Conservation (phyloP, 2,329 filamentous ascomycete species). For the Penicillium brasilianum region DNA sequence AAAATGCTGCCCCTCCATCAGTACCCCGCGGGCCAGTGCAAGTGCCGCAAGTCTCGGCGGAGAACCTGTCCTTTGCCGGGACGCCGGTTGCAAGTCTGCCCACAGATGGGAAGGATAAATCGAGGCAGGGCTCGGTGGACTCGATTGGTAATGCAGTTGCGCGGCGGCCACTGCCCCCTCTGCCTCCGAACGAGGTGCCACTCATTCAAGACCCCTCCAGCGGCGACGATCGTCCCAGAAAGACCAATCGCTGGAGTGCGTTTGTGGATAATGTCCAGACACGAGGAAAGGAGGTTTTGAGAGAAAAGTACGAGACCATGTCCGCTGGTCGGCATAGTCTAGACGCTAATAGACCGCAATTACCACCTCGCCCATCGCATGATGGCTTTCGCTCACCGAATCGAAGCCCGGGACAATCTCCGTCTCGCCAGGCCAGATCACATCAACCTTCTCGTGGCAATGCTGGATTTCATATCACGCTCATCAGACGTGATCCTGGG, state of each 20-base stretch:
- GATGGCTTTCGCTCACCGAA: conserved; percentile 26
- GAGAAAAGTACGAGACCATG: conserved; percentile 31
- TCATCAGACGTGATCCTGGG: conserved; percentile 75
- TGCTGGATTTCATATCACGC: conserved; percentile 53
- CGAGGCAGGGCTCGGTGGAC: conserved; percentile 3
- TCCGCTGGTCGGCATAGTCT: conserved; percentile 37
- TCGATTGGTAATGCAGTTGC: conserved; percentile 13
- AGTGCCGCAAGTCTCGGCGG: conserved; percentile 26
- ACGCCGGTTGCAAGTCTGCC: conserved; percentile 22
- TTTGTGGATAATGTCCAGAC: conserved; percentile 32
- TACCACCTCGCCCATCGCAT: conserved; percentile 32
- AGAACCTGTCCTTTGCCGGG: conserved; percentile 29
- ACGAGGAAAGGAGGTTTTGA: conserved; percentile 29
- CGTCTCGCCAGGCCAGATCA: conserved; percentile 23
- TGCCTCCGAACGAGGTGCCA: conserved; percentile 34
- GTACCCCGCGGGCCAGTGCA: conserved; percentile 29
- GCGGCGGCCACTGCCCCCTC: conserved; percentile 36
- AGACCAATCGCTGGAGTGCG: conserved; percentile 38
- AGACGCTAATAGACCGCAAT: conserved; percentile 34
- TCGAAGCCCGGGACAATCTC: conserved; percentile 38
- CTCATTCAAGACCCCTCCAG: conserved; percentile 12
- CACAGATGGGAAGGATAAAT: not conserved
- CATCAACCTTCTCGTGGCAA: conserved; percentile 18
- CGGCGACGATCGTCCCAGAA: conserved; percentile 21
- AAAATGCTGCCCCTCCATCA: conserved; percentile 23